Percentiles rank a stretch among this genome's conserved stretches.
Evolutionary conservation across 2,329 filamentous ascomycete genomes (phyloP).

Genomic region (Sporothrix schenckii): DNA sequence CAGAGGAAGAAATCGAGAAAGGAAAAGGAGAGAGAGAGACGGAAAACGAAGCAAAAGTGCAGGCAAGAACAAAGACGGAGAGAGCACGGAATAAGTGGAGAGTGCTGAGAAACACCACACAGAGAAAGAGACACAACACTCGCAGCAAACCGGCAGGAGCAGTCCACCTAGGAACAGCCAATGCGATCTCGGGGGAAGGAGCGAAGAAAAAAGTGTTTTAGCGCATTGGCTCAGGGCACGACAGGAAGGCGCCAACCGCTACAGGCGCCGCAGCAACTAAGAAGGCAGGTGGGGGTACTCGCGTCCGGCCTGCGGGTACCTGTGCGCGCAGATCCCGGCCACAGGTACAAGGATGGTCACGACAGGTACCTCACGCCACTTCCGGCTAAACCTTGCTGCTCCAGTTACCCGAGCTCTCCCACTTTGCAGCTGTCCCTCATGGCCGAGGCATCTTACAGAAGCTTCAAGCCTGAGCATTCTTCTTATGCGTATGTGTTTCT

Average conservation of each 20-base stretch:
- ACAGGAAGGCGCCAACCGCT: slow-evolving; percentile 2
- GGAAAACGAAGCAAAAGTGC: slow-evolving; percentile 25
- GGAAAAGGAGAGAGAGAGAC: neutral
- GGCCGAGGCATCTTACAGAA: slow-evolving; percentile 32
- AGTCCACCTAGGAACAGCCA: slow-evolving; percentile 1
- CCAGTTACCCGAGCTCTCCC: slow-evolving; percentile 36
- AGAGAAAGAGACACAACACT: slow-evolving; percentile 9
- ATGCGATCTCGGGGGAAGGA: slow-evolving; percentile 35
- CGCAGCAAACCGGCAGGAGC: slow-evolving; percentile 20
- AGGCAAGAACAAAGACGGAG: slow-evolving; percentile 21
- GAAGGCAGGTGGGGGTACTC: slow-evolving; percentile 15
- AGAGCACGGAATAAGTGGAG: slow-evolving; percentile 26
- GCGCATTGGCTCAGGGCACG: slow-evolving; percentile 1
- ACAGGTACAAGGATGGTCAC: neutral
- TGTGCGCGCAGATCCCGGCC: neutral
- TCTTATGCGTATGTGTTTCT: neutral
- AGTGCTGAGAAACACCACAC: slow-evolving; percentile 19
- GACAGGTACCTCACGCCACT: slow-evolving; percentile 23
- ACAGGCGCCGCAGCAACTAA: slow-evolving; percentile 19
- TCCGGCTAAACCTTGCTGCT: slow-evolving; percentile 33
- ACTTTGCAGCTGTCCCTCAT: slow-evolving; percentile 30
- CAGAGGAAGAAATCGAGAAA: neutral
- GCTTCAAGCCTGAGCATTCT: slow-evolving; percentile 1
- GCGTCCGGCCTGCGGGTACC: neutral
- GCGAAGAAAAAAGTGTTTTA: slow-evolving; percentile 17